Conservation (phyloP, 768 basidiomycete species). For the Leccinellum albellum region DNA sequence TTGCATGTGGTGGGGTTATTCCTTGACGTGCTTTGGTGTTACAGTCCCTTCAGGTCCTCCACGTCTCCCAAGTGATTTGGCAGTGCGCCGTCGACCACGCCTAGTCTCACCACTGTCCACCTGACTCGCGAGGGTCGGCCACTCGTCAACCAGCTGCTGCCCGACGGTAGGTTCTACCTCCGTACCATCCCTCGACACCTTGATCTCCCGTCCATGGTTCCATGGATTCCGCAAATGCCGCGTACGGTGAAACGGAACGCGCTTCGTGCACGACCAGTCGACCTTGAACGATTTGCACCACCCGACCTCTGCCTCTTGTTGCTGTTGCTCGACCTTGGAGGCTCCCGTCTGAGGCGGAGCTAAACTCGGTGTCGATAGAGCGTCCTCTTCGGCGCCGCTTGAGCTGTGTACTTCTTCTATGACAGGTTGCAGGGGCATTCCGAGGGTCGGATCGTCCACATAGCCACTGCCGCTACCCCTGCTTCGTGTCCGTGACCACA, state of each 20-base stretch:
- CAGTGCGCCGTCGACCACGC: constrained; percentile 1
- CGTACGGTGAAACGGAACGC: constrained; percentile 71
- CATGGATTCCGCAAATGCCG: constrained; percentile 86
- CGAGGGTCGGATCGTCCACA: constrained; percentile 16
- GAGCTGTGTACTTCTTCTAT: constrained; percentile 18
- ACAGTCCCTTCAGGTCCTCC: background rate
- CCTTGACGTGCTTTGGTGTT: background rate
- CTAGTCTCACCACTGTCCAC: background rate
- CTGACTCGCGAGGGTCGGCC: constrained; percentile 41
- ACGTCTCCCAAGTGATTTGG: background rate
- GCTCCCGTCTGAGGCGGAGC: background rate
- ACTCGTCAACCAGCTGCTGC: constrained; percentile 63
- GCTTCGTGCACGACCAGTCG: constrained; percentile 73
- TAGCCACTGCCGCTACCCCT: constrained; percentile 7
- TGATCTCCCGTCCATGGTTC: constrained; percentile 82
- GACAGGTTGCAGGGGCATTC: constrained; percentile 16
- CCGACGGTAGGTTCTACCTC: constrained; percentile 84
- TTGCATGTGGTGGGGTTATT: background rate
- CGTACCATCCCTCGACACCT: constrained; percentile 86
- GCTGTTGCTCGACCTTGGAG: background rate
- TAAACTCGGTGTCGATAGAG: background rate
- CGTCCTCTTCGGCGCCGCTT: constrained; percentile 17
- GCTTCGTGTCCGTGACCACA: constrained; percentile 27
- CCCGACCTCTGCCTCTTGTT: constrained; percentile 22
- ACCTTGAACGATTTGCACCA: constrained; percentile 83